phyloP scores from a whole-genome alignment of 2,329 filamentous ascomycete species.

The Fusarium subtropicale region DNA sequence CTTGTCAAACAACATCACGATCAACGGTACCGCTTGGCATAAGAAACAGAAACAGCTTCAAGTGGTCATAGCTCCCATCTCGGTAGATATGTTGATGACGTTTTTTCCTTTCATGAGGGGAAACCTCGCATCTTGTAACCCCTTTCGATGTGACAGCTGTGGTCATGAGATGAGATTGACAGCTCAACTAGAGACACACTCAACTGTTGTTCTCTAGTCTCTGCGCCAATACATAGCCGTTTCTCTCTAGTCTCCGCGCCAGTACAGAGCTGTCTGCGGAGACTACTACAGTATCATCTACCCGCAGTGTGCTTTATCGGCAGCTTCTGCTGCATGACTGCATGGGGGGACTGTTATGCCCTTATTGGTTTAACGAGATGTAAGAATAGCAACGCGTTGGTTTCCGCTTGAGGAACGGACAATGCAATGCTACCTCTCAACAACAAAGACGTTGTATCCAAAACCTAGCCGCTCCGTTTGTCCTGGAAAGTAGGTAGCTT shows the following conservation, averaged over 20 bases:
- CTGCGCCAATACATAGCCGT: too few relatives aligned
- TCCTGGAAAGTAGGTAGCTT: background rate
- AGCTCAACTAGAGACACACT: background rate
- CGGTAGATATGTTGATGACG: slow-evolving; percentile 23
- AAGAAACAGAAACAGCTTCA: background rate
- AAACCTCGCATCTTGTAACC: slow-evolving; percentile 42
- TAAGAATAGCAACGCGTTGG: slow-evolving; percentile 2
- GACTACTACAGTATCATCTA: slow-evolving; percentile 19
- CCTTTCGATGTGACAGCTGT: slow-evolving; percentile 22
- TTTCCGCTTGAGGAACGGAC: background rate
- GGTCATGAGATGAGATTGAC: slow-evolving; percentile 21
- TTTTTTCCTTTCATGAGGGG: background rate
- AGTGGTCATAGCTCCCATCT: slow-evolving; percentile 28
- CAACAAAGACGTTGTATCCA: background rate
- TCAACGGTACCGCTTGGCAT: background rate
- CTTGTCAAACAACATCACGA: slow-evolving; percentile 1
- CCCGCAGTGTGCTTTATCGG: slow-evolving; percentile 37
- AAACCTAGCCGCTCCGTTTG: background rate
- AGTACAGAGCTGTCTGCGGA: background rate
- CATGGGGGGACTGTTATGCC: slow-evolving; percentile 14
- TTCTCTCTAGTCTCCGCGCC: background rate
- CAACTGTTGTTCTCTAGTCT: too few relatives aligned
- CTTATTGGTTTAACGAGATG: slow-evolving; percentile 10
- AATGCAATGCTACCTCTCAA: background rate
- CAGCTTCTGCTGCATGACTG: slow-evolving; percentile 30